A percentile compares a stretch with the other conserved stretches of the same genome.
phyloP scores from a whole-genome alignment of 1,139 yeast species.

The Geotrichum candidum region DNA sequence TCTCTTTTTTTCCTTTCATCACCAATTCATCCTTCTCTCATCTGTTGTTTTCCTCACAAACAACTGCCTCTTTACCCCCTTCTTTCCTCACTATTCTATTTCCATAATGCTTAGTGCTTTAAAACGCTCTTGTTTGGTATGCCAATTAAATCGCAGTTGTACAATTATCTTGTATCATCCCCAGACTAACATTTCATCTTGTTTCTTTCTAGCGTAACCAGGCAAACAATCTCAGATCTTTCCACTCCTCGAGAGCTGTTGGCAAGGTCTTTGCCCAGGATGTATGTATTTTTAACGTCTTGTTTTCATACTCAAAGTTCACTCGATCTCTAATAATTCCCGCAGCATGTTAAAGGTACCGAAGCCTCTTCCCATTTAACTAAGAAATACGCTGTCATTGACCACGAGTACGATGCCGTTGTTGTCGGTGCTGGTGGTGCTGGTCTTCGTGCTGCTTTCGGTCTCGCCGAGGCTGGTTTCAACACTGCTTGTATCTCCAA shows the following conservation, averaged over 20 bases:
- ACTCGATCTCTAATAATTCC: background rate
- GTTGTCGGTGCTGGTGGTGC: constrained; percentile 99
- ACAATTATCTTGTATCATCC: background rate
- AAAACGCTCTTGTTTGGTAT: constrained; percentile 25
- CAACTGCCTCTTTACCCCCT: background rate
- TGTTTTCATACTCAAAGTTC: background rate
- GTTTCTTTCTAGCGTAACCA: constrained; percentile 10
- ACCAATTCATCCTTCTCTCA: background rate
- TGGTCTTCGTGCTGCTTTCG: constrained; percentile 97
- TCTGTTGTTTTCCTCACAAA: background rate
- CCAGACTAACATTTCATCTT: background rate
- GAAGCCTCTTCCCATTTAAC: constrained; percentile 37
- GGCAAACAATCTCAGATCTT: constrained; percentile 20
- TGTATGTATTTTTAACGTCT: constrained; percentile 18
- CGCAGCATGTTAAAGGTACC: constrained; percentile 32
- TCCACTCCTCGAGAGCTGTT: constrained; percentile 28
- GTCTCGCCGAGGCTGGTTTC: constrained; percentile 93
- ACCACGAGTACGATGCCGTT: constrained; percentile 96
- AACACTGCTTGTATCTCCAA: constrained; percentile 97
- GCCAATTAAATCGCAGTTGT: constrained; percentile 5
- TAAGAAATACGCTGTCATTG: constrained; percentile 79
- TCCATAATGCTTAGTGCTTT: constrained; percentile 25
- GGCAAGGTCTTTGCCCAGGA: constrained; percentile 28
- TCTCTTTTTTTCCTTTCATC: background rate
- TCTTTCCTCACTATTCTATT: constrained; percentile 9